phyloP scores from a whole-genome alignment of 192 early-diverging fungal genomes.

The Kickxella alabastrina region DNA sequence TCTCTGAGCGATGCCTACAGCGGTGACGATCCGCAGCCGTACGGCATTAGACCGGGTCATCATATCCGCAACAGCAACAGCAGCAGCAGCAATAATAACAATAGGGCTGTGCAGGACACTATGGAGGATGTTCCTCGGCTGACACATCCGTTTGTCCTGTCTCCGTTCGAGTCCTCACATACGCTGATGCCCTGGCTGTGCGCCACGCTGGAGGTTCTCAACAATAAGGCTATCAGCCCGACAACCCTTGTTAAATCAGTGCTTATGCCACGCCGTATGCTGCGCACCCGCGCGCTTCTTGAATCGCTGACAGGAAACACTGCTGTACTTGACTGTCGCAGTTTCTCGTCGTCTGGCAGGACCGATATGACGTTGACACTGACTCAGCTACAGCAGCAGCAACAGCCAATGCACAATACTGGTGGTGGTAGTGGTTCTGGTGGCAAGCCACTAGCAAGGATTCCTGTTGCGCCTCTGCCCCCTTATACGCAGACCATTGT shows the following conservation, averaged over 20 bases:
- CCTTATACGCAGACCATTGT: conserved; percentile 22
- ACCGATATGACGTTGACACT: neutral
- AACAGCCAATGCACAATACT: too few species aligned
- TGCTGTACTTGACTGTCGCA: conserved; percentile 22
- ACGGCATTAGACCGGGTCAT: neutral
- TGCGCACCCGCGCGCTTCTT: conserved; percentile 42
- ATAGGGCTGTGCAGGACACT: neutral
- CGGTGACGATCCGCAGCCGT: neutral
- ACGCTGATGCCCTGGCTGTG: conserved; percentile 47
- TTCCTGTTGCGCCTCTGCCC: conserved; percentile 1
- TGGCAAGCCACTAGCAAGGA: neutral
- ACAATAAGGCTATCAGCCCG: conserved; percentile 51
- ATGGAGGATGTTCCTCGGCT: neutral
- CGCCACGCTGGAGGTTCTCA: conserved; percentile 27
- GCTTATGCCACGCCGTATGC: conserved; percentile 45
- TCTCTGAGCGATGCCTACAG: neutral
- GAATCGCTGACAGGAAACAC: conserved; percentile 37
- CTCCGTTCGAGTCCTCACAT: conserved; percentile 32
- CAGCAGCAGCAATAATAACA: neutral
- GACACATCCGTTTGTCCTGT: conserved; percentile 32
- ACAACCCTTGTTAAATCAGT: conserved; percentile 36
- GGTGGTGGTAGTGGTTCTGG: too few species aligned
- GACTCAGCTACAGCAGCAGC: neutral
- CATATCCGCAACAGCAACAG: conserved; percentile 2
- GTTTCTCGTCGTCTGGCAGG: conserved; percentile 15